These are phyloP conservation scores for Populus trichocarpa DNA, from an alignment of 441 rosid genomes.

Conservation along the genomic window DNA sequence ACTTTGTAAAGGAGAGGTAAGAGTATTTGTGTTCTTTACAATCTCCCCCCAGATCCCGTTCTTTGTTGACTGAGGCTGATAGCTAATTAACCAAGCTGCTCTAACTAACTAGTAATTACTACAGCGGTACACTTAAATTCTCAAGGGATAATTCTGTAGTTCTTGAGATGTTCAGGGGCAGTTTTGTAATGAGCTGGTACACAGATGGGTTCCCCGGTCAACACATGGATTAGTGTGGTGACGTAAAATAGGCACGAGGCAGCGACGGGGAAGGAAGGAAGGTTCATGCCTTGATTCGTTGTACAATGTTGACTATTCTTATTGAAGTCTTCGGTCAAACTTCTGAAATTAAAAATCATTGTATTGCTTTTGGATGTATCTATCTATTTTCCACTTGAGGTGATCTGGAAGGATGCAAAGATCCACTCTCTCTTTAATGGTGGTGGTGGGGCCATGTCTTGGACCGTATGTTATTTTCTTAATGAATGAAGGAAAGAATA, in stretches of 20 bases:
- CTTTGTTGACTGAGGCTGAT: background rate
- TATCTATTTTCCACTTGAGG: no score
- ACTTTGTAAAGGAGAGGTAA: background rate
- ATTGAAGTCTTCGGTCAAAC: background rate
- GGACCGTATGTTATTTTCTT: background rate
- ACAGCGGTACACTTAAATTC: rapidly evolving
- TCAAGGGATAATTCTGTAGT: slow-evolving; percentile 6
- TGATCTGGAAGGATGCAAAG: background rate
- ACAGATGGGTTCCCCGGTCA: background rate
- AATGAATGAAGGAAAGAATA: no score
- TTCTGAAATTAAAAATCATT: background rate
- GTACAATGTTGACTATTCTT: slow-evolving; percentile 10
- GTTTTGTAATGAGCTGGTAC: background rate
- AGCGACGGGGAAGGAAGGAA: background rate
- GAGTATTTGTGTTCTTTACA: background rate
- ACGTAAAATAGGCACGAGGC: background rate
- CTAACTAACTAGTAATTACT: no score
- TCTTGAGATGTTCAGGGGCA: background rate
- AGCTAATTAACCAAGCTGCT: background rate
- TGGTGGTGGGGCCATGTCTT: background rate
- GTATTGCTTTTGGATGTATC: no score
- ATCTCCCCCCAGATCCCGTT: no score
- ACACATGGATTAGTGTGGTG: background rate
- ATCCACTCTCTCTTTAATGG: background rate
- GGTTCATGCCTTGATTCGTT: background rate